phyloP scores from a whole-genome alignment of 768 basidiomycete species.

The Cyclocybe aegerita region DNA sequence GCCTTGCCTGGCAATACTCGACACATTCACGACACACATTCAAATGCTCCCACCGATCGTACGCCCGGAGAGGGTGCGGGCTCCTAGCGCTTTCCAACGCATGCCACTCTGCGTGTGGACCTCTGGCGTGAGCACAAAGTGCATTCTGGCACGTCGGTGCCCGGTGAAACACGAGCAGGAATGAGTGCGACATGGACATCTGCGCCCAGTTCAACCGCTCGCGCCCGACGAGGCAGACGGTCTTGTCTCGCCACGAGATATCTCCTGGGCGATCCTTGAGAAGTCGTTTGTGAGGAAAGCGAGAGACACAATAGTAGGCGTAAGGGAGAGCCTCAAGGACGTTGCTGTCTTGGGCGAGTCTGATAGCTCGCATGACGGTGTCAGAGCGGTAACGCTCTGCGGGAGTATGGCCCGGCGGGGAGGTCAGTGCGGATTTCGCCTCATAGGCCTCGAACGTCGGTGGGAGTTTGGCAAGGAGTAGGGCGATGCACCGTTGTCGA shows the following conservation, averaged over 20 bases:
- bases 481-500: constrained; percentile 49
- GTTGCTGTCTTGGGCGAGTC: constrained; percentile 39
- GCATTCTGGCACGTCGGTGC: constrained; percentile 28
- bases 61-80: constrained; percentile 34
- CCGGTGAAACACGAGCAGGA: constrained; percentile 38
- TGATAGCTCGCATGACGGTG: constrained; percentile 42
- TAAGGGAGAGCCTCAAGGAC: constrained; percentile 44
- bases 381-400: constrained; percentile 34
- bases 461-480: constrained; percentile 43
- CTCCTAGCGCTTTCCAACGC: constrained; percentile 33
- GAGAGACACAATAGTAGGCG: constrained; percentile 49
- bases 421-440: constrained; percentile 19
- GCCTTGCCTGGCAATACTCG: constrained; percentile 26
- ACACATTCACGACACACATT: constrained; percentile 35
- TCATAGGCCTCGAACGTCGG: constrained; percentile 37
- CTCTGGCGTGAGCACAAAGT: constrained; percentile 32
- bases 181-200: constrained; percentile 39
- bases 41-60: constrained; percentile 32
- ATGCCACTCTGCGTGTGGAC: constrained; percentile 45
- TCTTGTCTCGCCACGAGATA: constrained; percentile 39
- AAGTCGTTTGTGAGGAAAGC: constrained; percentile 36
- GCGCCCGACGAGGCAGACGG: constrained; percentile 38
- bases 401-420: not conserved
- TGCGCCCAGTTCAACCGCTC: constrained; percentile 41
- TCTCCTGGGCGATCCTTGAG: constrained; percentile 33